A percentile compares a stretch with the other conserved stretches of the same genome.
Conservation (phyloP, 2,329 filamentous ascomycete genomes). For the Epichloe sylvatica region DNA sequence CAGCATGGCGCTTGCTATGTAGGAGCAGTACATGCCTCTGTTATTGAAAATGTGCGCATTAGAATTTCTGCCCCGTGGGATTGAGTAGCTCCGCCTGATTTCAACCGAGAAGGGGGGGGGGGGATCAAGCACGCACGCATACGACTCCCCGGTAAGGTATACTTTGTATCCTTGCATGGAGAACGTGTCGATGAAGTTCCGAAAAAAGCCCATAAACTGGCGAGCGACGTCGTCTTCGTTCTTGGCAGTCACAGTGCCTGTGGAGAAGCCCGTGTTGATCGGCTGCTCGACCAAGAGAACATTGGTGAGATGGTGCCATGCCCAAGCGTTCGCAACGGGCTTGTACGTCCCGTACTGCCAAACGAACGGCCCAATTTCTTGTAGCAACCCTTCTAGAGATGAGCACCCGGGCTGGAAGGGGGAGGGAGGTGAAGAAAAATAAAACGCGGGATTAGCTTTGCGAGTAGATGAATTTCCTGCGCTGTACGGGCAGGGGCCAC, state of each 20-base stretch:
- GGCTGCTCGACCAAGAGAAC: constrained; percentile 64
- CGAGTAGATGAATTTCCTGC: too few relatives aligned
- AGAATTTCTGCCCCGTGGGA: too few relatives aligned
- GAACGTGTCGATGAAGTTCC: constrained; percentile 64
- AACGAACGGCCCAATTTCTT: constrained; percentile 62
- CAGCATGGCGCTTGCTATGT: constrained; percentile 56
- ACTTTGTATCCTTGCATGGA: constrained; percentile 51
- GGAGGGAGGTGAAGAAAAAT: too few relatives aligned
- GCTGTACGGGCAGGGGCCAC: constrained; percentile 3
- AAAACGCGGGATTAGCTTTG: not conserved
- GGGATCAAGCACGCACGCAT: constrained; percentile 22
- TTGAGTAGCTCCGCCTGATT: too few relatives aligned
- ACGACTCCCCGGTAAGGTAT: constrained; percentile 60
- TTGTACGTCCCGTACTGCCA: constrained; percentile 58
- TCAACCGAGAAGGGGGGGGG: too few relatives aligned
- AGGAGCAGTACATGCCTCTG: constrained; percentile 47
- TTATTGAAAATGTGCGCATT: not conserved
- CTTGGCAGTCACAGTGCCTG: constrained; percentile 48
- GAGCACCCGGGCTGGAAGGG: constrained; percentile 31
- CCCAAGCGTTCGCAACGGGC: constrained; percentile 53
- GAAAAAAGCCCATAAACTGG: constrained; percentile 63
- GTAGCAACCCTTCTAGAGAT: constrained; percentile 54
- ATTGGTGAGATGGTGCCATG: constrained; percentile 36
- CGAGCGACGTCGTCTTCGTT: constrained; percentile 52
- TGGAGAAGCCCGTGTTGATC: constrained; percentile 52